Percentiles rank a stretch among this genome's conserved stretches.
Evolutionary conservation across 345 rosid genomes (phyloP).

Genomic region (Erucastrum elatum): DNA sequence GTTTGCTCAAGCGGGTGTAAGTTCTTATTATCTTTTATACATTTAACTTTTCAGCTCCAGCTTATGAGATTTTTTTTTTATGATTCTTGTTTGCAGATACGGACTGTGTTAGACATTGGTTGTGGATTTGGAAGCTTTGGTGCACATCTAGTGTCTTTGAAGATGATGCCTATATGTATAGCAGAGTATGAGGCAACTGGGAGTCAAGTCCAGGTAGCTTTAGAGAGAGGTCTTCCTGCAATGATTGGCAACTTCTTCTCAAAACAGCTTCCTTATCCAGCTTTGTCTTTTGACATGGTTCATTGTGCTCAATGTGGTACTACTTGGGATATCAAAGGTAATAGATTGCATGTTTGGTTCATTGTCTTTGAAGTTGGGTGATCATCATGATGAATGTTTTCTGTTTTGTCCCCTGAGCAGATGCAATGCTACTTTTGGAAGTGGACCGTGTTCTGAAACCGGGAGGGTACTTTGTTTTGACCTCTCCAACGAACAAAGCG

Average conservation of each 20-base stretch:
- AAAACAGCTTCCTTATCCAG: slow-evolving; percentile 86
- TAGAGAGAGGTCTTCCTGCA: slow-evolving; percentile 99
- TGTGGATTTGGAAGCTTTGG: slow-evolving; percentile 99
- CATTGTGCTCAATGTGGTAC: slow-evolving; percentile 97
- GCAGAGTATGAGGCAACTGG: slow-evolving; percentile 94
- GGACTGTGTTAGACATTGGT: slow-evolving; percentile 80
- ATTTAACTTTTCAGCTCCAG: background rate
- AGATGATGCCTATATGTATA: slow-evolving; percentile 81
- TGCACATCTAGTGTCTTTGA: slow-evolving; percentile 82
- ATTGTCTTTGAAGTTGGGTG: background rate
- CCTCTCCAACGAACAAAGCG: slow-evolving; percentile 68
- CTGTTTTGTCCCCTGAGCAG: slow-evolving; percentile 44
- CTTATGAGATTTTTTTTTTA: slow-evolving; percentile 10
- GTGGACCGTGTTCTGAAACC: slow-evolving; percentile 93
- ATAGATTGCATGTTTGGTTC: slow-evolving; percentile 36
- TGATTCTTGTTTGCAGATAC: slow-evolving; percentile 52
- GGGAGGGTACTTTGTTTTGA: slow-evolving; percentile 93
- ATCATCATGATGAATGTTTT: background rate
- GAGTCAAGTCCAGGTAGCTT: slow-evolving; percentile 96
- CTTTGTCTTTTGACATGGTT: slow-evolving; percentile 88
- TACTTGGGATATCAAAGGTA: slow-evolving; percentile 91
- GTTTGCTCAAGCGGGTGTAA: slow-evolving; percentile 91
- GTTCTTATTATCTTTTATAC: too few relatives aligned
- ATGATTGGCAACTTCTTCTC: slow-evolving; percentile 88
- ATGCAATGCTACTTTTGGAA: slow-evolving; percentile 86